phyloP scores from a whole-genome alignment of 768 basidiomycete species.

The Termitomyces sp. region DNA sequence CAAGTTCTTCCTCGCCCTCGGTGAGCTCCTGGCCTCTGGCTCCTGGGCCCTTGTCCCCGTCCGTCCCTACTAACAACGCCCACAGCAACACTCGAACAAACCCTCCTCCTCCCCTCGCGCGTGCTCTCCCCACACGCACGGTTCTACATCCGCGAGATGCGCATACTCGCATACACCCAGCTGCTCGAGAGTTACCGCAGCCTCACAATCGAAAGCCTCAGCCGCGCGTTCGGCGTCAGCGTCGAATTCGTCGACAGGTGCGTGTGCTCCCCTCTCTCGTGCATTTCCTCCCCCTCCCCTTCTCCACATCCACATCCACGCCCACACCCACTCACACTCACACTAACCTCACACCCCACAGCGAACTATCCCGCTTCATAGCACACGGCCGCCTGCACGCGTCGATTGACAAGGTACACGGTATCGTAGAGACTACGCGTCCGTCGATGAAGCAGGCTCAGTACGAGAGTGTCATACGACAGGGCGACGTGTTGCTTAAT shows the following conservation, averaged over 20 bases:
- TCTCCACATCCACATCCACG: too few relatives aligned
- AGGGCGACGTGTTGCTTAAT: conserved; percentile 86
- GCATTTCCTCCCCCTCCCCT: too few relatives aligned
- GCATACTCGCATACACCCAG: conserved; percentile 89
- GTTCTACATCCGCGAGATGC: conserved; percentile 93
- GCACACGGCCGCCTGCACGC: conserved; percentile 79
- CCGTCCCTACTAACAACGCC: too few relatives aligned
- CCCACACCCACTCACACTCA: too few relatives aligned
- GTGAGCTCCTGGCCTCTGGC: conserved; percentile 37
- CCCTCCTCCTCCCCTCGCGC: conserved; percentile 81
- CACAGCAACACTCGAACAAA: conserved; percentile 82
- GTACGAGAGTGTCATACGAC: conserved; percentile 89
- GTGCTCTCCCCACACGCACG: conserved; percentile 81
- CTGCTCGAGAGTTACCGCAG: conserved; percentile 88
- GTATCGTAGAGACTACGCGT: conserved; percentile 88
- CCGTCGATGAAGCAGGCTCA: conserved; percentile 66
- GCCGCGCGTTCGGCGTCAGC: conserved; percentile 84
- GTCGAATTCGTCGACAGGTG: conserved; percentile 84
- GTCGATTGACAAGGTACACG: conserved; percentile 92
- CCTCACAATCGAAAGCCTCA: conserved; percentile 83
- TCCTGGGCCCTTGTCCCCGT: too few relatives aligned
- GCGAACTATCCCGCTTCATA: conserved; percentile 91
- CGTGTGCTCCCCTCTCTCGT: conserved; percentile 24
- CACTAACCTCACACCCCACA: conserved; percentile 18
- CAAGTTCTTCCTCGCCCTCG: conserved; percentile 88